phyloP scores from a whole-genome alignment of 768 basidiomycete genomes.

The Kwoniella sp. region DNA sequence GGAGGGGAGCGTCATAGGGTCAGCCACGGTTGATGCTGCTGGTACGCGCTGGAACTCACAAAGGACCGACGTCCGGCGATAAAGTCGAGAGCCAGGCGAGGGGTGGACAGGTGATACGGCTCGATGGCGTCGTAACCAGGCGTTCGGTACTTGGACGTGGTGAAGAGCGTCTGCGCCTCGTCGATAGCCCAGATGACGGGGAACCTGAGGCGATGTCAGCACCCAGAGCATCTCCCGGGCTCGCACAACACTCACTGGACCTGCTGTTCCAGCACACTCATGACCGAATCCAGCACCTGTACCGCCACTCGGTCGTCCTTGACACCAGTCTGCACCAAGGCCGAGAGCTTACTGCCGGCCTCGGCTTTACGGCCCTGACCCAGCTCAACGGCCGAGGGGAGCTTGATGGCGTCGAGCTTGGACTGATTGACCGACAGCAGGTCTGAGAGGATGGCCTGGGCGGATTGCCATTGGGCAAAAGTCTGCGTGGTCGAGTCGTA shows the following conservation, averaged over 20 bases:
- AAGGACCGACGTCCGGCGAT: constrained; percentile 66
- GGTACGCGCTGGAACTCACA: constrained; percentile 53
- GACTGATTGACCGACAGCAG: constrained; percentile 60
- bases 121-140: constrained; percentile 66
- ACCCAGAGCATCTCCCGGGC: not conserved
- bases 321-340: constrained; percentile 60
- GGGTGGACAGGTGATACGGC: constrained; percentile 72
- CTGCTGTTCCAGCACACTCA: constrained; percentile 64
- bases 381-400: constrained; percentile 5
- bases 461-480: constrained; percentile 70
- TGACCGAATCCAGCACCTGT: constrained; percentile 58
- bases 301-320: constrained; percentile 59
- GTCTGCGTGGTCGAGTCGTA: constrained; percentile 73
- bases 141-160: constrained; percentile 64
- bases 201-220: constrained; percentile 53
- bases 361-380: constrained; percentile 12
- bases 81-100: constrained; percentile 71
- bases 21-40: not conserved
- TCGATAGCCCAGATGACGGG: constrained; percentile 82
- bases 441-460: constrained; percentile 54
- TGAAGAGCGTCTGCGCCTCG: constrained; percentile 78
- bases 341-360: constrained; percentile 50
- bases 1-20: not conserved
- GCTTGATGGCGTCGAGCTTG: constrained; percentile 46
- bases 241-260: constrained; percentile 55